Evolutionary conservation across 345 rosid species (phyloP).

Genomic region (Gossypium australe): DNA sequence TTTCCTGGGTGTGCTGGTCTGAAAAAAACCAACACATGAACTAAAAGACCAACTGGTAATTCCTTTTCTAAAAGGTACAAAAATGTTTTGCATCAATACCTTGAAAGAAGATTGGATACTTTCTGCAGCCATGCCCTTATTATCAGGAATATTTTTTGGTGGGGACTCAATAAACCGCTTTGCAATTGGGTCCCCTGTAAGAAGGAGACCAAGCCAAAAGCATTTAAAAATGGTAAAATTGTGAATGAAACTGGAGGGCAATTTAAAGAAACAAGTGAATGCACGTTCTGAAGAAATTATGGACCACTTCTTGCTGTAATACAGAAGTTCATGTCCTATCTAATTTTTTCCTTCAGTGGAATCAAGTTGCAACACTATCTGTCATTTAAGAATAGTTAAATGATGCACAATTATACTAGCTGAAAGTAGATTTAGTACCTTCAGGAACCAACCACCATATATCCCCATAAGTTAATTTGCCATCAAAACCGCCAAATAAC

Average conservation of each 20-base stretch:
- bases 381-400: background rate
- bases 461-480: conserved; percentile 86
- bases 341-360: background rate
- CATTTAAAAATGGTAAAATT: background rate
- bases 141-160: conserved; percentile 32
- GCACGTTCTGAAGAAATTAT: background rate
- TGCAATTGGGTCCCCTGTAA: conserved; percentile 70
- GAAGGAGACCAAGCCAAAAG: conserved; percentile 6
- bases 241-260: background rate
- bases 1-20: no score
- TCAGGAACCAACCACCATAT: conserved; percentile 95
- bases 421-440: conserved; percentile 42
- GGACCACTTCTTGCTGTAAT: background rate
- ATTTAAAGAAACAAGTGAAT: conserved; percentile 1
- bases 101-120: conserved; percentile 30
- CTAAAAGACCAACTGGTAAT: background rate
- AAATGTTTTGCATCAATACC: conserved; percentile 29
- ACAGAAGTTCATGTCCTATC: background rate
- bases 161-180: conserved; percentile 46
- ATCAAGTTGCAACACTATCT: background rate
- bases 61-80: background rate
- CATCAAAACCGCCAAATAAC: conserved; percentile 93
- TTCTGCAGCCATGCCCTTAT: conserved; percentile 26
- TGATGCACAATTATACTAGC: background rate
- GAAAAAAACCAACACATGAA: background rate